A percentile compares a stretch with the other conserved stretches of the same genome.
Evolutionary conservation across 176 grass and related monocot genomes (phyloP).

Genomic region (Oryza australiensis): DNA sequence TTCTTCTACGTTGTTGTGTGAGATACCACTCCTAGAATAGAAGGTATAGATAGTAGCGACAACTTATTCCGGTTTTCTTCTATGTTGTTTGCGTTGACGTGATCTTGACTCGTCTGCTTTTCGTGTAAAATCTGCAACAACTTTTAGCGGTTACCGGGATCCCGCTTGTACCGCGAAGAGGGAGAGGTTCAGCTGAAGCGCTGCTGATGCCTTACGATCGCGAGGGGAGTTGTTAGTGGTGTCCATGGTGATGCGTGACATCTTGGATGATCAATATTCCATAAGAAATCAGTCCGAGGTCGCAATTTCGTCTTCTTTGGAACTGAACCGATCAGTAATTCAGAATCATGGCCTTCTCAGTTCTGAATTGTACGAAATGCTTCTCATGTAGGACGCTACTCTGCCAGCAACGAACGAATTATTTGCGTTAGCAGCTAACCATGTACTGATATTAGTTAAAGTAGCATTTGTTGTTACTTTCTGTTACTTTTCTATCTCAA

Average conservation of each 20-base stretch:
- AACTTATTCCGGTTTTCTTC: no score
- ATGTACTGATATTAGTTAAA: not conserved
- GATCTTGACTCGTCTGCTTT: not conserved
- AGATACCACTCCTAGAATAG: no score
- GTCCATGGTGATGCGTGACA: no score
- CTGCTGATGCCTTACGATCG: not conserved
- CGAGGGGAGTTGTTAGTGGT: no score
- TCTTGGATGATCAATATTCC: no score
- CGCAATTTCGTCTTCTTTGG: not conserved
- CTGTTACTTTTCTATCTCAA: constrained; percentile 4
- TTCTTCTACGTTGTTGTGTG: no score
- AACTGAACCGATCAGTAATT: not conserved
- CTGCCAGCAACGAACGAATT: not conserved
- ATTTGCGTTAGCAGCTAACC: not conserved
- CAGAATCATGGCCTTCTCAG: not conserved
- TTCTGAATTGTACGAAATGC: not conserved
- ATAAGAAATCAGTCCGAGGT: not conserved
- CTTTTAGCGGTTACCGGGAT: not conserved
- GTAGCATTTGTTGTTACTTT: not conserved
- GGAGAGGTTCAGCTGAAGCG: no score
- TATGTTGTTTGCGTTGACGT: not conserved
- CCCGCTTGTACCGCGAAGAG: not conserved
- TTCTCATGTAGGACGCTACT: not conserved
- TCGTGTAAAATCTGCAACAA: not conserved
- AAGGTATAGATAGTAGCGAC: no score